Evolutionary conservation across 305 asterid species (phyloP), one percentile per base, ranked within the genome.

Genomic region (Solanum hybrid): DNA sequence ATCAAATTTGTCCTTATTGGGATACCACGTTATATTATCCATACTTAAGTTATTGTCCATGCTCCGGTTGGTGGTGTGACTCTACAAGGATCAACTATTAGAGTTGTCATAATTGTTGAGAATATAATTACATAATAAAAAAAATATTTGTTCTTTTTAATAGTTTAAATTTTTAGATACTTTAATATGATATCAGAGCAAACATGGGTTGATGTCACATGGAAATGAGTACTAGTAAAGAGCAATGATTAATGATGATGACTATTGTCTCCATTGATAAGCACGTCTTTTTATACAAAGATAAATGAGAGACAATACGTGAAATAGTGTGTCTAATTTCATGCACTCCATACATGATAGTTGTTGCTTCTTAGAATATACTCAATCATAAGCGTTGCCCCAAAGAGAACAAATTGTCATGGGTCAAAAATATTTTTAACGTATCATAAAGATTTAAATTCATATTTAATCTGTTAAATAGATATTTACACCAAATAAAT

Each of bases 201-300:
- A 0, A 17, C 3, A 46, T 31, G 7, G 6, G 3, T 46, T 88
- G 29, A 31, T 37, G 46, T 36, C 26, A 80, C 35, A 87, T 88
- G 75, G 56, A 17, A n/a, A 64, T 89, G 34, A 75, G 89, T 7
- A 46, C 22, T 16, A 31, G 42, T 5, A 79, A 27, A 86, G 40
- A 72, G 71, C 66, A 91, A 88, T 84, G 88, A 91, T 89, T 90
- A 34, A 89, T 88, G 78, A 85, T 90, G 82, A 89, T 89, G 76
- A 60, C 79, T 87, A 85, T 85, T 87, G 91, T 92, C 82, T 64
- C 90, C 91, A 89, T 92, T 92, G 86, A 91, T 87, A 42, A 36
- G 89, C 71, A 38, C 36, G 72, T 40, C 46, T 87, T 27, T 69
- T 87, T 87, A 27, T 9, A 71, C 80, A 86, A 71, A 10, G 66